Evolutionary conservation across 495 filamentous ascomycete species (phyloP).

Genomic region (Pyrenula massariospora): DNA sequence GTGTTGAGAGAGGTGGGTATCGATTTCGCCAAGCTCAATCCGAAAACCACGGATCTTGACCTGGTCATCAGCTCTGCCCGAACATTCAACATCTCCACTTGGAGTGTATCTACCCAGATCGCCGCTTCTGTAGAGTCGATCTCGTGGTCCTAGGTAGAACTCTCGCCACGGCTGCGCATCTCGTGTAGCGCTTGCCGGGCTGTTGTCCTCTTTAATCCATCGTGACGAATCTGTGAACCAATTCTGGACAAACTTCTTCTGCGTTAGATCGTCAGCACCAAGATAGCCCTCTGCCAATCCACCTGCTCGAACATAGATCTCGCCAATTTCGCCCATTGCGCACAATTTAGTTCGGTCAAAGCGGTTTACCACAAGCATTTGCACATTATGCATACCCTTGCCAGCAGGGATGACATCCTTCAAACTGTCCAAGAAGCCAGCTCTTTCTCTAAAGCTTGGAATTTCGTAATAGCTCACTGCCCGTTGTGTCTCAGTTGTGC

Average conservation of each 20-base stretch:
- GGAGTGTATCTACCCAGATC: constrained; percentile 68
- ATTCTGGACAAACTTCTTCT: constrained; percentile 74
- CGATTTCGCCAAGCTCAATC: constrained; percentile 91
- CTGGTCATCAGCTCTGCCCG: constrained; percentile 77
- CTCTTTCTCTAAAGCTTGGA: constrained; percentile 53
- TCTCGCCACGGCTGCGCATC: constrained; percentile 60
- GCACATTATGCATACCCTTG: constrained; percentile 85
- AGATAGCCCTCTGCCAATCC: constrained; percentile 87
- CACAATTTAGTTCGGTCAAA: constrained; percentile 63
- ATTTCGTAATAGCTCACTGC: constrained; percentile 84
- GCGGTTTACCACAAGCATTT: constrained; percentile 81
- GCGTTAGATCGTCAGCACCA: constrained; percentile 54
- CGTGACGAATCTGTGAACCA: constrained; percentile 73
- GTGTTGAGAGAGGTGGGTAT: constrained; percentile 69
- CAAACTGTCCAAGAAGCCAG: constrained; percentile 56
- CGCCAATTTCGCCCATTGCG: constrained; percentile 69
- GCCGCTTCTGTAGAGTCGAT: constrained; percentile 76
- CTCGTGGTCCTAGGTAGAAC: constrained; percentile 72
- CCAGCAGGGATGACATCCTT: constrained; percentile 79
- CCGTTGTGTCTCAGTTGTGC: constrained; percentile 81
- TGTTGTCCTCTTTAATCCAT: constrained; percentile 57
- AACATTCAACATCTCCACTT: constrained; percentile 62
- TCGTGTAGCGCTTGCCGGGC: constrained; percentile 17
- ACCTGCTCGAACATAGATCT: constrained; percentile 80
- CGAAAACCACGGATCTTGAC: constrained; percentile 94